A percentile compares a stretch with the other conserved stretches of the same genome.
Evolutionary conservation across 208 protist genomes (phyloP).

Genomic region (Phytomonas serpens): DNA sequence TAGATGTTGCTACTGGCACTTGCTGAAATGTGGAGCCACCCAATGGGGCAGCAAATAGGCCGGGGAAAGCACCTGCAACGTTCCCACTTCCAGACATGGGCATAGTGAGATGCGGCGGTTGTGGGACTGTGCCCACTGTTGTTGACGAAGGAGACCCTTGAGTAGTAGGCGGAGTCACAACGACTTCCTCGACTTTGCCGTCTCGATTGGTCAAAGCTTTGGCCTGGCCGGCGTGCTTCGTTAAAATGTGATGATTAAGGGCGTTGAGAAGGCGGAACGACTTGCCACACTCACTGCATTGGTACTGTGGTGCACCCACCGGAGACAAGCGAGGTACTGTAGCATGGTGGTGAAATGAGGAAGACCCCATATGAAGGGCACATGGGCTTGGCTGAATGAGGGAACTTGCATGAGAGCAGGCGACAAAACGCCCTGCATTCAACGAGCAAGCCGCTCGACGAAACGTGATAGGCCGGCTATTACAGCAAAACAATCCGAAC

Average conservation of each 20-base stretch:
- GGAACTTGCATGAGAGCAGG: background rate
- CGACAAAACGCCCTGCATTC: background rate
- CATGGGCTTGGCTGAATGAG: background rate
- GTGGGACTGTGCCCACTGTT: conserved; percentile 5
- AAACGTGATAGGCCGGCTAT: background rate
- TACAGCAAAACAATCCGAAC: background rate
- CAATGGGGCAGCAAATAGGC: background rate
- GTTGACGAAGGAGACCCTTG: conserved; percentile 11
- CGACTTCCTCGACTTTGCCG: conserved; percentile 32
- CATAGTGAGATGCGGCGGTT: conserved; percentile 7
- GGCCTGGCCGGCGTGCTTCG: conserved; percentile 66
- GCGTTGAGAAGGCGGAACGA: conserved; percentile 82
- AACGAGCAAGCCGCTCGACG: background rate
- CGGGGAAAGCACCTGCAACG: background rate
- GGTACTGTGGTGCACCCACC: conserved; percentile 24
- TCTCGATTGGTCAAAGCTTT: conserved; percentile 49
- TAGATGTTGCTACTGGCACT: background rate
- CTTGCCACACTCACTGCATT: conserved; percentile 79
- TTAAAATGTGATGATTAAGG: conserved; percentile 85
- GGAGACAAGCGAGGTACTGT: conserved; percentile 2
- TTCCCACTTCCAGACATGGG: background rate
- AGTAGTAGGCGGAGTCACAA: conserved; percentile 21
- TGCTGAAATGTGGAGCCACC: background rate
- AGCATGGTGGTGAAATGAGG: background rate
- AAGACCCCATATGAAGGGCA: background rate